phyloP scores from a whole-genome alignment of 352 stramenopile genomes.

The Pythium guiyangense region DNA sequence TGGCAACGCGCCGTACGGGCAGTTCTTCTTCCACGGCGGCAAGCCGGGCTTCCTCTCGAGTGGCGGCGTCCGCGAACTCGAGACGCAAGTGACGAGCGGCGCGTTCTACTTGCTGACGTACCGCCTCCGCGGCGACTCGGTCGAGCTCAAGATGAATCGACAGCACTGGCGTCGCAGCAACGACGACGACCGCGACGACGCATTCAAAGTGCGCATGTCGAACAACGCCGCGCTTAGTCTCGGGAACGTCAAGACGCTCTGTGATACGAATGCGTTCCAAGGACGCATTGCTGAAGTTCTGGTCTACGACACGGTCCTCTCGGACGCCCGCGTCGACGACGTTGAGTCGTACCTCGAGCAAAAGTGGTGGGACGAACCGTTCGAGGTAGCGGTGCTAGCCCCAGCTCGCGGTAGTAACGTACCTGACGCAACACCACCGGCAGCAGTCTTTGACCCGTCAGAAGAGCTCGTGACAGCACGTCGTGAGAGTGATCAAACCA shows the following conservation, averaged over 20 bases:
- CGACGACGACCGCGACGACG: constrained; percentile 3
- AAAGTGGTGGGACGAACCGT: constrained; percentile 43
- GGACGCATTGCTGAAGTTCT: constrained; percentile 51
- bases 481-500: too few relatives aligned
- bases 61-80: constrained; percentile 33
- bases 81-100: constrained; percentile 13
- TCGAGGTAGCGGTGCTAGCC: constrained; percentile 5
- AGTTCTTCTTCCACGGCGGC: constrained; percentile 57
- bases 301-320: constrained; percentile 41
- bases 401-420: neutral
- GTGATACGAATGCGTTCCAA: constrained; percentile 58
- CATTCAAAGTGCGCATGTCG: constrained; percentile 32
- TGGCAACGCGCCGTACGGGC: constrained; percentile 58
- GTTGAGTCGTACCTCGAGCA: constrained; percentile 41
- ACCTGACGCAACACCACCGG: neutral
- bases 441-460: too few relatives aligned
- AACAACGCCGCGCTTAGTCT: constrained; percentile 43
- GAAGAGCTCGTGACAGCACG: too few relatives aligned
- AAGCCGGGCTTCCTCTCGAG: constrained; percentile 52
- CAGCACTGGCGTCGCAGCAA: constrained; percentile 18
- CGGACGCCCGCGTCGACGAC: constrained; percentile 17
- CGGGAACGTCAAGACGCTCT: constrained; percentile 45
- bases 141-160: constrained; percentile 45
- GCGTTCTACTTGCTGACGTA: constrained; percentile 40
- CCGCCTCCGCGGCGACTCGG: constrained; percentile 30